Conservation (phyloP, 805 yeast species). For the Saccharomycopsis capsularis region DNA sequence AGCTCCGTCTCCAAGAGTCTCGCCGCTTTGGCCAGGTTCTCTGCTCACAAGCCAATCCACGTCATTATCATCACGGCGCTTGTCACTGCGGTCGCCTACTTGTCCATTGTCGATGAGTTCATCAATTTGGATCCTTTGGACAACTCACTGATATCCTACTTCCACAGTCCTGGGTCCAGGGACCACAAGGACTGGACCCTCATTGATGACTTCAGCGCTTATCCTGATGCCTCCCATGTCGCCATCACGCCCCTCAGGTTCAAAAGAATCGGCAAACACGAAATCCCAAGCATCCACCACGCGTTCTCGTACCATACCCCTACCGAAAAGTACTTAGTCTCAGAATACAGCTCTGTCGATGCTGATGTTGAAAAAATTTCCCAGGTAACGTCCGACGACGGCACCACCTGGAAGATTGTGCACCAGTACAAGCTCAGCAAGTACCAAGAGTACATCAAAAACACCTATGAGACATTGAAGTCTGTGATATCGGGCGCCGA, state of each 20-base stretch:
- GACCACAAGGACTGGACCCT: constrained; percentile 41
- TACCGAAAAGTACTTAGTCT: constrained; percentile 38
- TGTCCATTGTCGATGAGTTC: constrained; percentile 66
- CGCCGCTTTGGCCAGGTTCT: constrained; percentile 43
- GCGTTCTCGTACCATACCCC: constrained; percentile 35
- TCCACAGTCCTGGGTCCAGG: constrained; percentile 31
- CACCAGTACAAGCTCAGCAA: constrained; percentile 49
- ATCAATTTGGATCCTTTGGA: constrained; percentile 30
- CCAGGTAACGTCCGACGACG: constrained; percentile 30
- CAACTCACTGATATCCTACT: constrained; percentile 29
- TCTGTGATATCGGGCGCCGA: constrained; percentile 64
- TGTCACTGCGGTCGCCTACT: constrained; percentile 72
- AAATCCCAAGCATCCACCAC: constrained; percentile 36
- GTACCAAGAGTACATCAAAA: constrained; percentile 45
- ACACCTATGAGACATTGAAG: constrained; percentile 35
- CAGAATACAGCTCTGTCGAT: constrained; percentile 27
- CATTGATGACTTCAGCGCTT: constrained; percentile 36
- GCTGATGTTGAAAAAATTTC: constrained; percentile 22
- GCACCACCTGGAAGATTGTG: constrained; percentile 52
- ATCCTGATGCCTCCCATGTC: constrained; percentile 39
- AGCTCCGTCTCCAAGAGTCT: constrained; percentile 30
- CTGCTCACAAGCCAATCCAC: constrained; percentile 85
- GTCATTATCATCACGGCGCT: constrained; percentile 65
- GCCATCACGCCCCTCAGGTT: constrained; percentile 54
- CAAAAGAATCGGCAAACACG: constrained; percentile 36